Base-by-base conservation (phyloP, 768 basidiomycete species). In the Holtermanniella nyarrowii region DNA sequence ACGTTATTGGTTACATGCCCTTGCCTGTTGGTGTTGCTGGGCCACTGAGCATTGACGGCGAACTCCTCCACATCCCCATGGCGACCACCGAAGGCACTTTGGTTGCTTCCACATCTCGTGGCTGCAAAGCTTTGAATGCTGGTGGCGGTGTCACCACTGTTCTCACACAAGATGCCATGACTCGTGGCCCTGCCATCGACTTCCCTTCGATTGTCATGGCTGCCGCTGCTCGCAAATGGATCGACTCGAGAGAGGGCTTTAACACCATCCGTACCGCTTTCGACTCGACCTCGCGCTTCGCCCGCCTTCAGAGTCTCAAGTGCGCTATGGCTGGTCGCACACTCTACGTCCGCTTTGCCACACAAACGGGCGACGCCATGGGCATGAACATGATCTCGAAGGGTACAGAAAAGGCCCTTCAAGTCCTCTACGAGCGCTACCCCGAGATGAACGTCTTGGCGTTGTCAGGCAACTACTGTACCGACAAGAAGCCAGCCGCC, bases 381-480 rank as follows among this genome's bases (percentile, higher is more conserved):
- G 95, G 95, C 16, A 99, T 99, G 95, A 99, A 99, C 77, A 99
- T 97, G 95, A 95, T 97, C 66, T 87, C 85, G 7, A 99, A 99
- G 74, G 95, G 91, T 2, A 90, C 89, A 10, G 95, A 97, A 76
- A 86, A 86, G 73, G 90, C 90, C 20, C 78, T 99, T 12, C 88
- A 85, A 63, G 79, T 77, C 20, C 63, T 76, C 52, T 77, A 79
- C 60, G 76, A 77, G 46, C 72, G 82, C 62, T 99, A 88, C 76
- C 93, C 93, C 3, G 82, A 84, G 54, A 96, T 96, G 91, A 72
- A 81, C 50, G 82, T 89, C 40, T 78, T 95, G 26, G 86, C 93
- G 7, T 79, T 99, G 14, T 88, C 85, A 4, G 95, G 93, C 42
- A 99, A 99, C 72, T 99, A 97, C 71, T 97, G 95, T 76, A 99